Evolutionary conservation across 75 land plant genomes (phyloP).

Genomic region (Sequoia sempervirens): DNA sequence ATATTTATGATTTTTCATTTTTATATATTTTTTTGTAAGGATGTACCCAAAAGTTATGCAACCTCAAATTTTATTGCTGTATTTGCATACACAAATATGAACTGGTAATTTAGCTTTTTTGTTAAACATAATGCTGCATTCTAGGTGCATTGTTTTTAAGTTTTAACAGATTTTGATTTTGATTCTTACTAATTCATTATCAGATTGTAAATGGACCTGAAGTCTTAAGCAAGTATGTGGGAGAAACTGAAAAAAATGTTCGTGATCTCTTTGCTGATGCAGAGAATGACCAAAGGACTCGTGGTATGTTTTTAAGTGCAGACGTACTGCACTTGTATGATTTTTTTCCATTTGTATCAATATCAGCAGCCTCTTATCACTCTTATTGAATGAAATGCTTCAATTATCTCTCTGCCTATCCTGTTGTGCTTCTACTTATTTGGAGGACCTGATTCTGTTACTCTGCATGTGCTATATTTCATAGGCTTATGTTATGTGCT

Average conservation of each 20-base stretch:
- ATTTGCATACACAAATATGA: too few species aligned
- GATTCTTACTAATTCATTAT: background rate
- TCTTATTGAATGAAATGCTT: background rate
- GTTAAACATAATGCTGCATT: background rate
- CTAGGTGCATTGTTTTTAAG: background rate
- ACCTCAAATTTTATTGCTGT: too few species aligned
- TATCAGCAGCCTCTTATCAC: background rate
- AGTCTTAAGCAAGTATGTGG: conserved; percentile 97
- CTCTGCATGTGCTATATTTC: background rate
- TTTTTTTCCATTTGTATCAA: background rate
- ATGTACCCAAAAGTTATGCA: too few species aligned
- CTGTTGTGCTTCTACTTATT: background rate
- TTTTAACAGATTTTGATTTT: background rate
- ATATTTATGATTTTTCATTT: too few species aligned
- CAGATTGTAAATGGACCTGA: conserved; percentile 99
- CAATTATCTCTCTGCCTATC: background rate
- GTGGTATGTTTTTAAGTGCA: conserved; percentile 41
- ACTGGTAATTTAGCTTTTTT: background rate
- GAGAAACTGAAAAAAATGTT: conserved; percentile 99
- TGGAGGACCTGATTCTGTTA: background rate
- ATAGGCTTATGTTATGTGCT: background rate
- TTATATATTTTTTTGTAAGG: too few species aligned
- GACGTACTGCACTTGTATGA: background rate
- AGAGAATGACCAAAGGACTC: conserved; percentile 82
- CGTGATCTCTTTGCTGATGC: conserved; percentile 99